Conservation (phyloP, 1,139 yeast genomes). For the Yamadazyma kanchanaburiensis region DNA sequence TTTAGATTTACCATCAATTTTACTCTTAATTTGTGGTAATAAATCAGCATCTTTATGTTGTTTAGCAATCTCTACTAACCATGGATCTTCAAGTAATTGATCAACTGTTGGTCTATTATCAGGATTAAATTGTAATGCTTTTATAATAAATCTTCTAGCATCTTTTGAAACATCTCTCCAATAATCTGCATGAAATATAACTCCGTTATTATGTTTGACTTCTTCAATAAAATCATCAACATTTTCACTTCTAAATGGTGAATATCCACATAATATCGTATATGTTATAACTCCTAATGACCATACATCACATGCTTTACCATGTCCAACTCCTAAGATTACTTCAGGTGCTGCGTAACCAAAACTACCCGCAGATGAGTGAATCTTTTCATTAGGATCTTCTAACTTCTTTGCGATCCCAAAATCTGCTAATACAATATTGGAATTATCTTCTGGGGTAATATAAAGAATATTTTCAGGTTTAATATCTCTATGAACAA, state of each 20-base stretch:
- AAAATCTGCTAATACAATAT: slow-evolving; percentile 83
- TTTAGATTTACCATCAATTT: slow-evolving; percentile 81
- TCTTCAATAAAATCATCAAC: slow-evolving; percentile 79
- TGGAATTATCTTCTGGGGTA: slow-evolving; percentile 50
- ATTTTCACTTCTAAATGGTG: slow-evolving; percentile 86
- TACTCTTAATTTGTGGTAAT: slow-evolving; percentile 62
- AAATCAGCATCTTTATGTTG: slow-evolving; percentile 56
- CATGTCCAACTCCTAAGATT: slow-evolving; percentile 72
- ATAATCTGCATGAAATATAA: slow-evolving; percentile 80
- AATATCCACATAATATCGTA: slow-evolving; percentile 86
- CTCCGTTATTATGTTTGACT: slow-evolving; percentile 64
- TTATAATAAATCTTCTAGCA: slow-evolving; percentile 70
- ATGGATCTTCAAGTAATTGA: slow-evolving; percentile 61
- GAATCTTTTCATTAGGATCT: slow-evolving; percentile 59
- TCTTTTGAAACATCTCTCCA: slow-evolving; percentile 77
- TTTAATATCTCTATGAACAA: slow-evolving; percentile 88
- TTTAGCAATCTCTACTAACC: slow-evolving; percentile 57
- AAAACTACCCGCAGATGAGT: slow-evolving; percentile 82
- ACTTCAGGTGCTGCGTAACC: slow-evolving; percentile 97
- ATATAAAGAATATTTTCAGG: slow-evolving; percentile 84
- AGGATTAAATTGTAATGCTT: slow-evolving; percentile 66
- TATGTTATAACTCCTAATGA: slow-evolving; percentile 88
- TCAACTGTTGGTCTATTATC: slow-evolving; percentile 62
- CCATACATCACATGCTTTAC: slow-evolving; percentile 93
- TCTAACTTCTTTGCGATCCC: slow-evolving; percentile 81